A percentile compares a stretch with the other conserved stretches of the same genome.
Evolutionary conservation across 1,139 yeast genomes (phyloP).

Genomic region (Geotrichum carabidarum): DNA sequence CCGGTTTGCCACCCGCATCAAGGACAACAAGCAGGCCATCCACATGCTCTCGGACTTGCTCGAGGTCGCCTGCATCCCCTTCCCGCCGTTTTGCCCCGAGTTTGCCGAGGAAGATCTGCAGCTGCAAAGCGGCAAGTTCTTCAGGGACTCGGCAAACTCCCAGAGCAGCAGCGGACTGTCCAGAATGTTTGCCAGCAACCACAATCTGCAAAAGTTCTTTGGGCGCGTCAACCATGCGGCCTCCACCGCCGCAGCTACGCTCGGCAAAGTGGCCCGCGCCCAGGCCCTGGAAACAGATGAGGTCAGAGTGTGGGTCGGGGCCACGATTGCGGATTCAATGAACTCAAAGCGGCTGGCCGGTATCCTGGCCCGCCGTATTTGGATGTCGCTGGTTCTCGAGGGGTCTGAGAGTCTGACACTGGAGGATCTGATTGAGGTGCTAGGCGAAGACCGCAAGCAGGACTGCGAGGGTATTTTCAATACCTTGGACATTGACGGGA

Average conservation of each 20-base stretch:
- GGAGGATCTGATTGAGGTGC: conserved; percentile 38
- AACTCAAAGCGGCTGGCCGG: conserved; percentile 31
- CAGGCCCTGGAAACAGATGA: conserved; percentile 14
- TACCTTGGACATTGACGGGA: conserved; percentile 38
- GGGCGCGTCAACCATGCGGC: conserved; percentile 33
- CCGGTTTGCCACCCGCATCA: conserved; percentile 40
- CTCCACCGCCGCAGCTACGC: conserved; percentile 32
- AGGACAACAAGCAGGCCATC: conserved; percentile 37
- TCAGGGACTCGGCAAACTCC: conserved; percentile 21
- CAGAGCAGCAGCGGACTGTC: conserved; percentile 22
- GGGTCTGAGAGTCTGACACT: conserved; percentile 36
- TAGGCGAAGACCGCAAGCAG: conserved; percentile 32
- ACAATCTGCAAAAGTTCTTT: conserved; percentile 29
- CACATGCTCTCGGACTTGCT: conserved; percentile 35
- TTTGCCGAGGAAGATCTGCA: conserved; percentile 39
- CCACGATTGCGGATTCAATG: conserved; percentile 38
- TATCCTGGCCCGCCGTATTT: conserved; percentile 39
- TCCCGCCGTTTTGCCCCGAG: conserved; percentile 38
- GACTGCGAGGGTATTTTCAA: conserved; percentile 38
- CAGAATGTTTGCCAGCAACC: conserved; percentile 22
- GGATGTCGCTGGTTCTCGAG: conserved; percentile 42
- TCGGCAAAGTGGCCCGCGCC: conserved; percentile 33
- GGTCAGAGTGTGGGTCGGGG: conserved; percentile 25
- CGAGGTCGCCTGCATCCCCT: conserved; percentile 36
- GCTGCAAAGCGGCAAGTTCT: conserved; percentile 32